These are phyloP conservation scores for Trichophaea hybrida DNA, from an alignment of 2,329 filamentous ascomycete genomes.

Conservation along the genomic window DNA sequence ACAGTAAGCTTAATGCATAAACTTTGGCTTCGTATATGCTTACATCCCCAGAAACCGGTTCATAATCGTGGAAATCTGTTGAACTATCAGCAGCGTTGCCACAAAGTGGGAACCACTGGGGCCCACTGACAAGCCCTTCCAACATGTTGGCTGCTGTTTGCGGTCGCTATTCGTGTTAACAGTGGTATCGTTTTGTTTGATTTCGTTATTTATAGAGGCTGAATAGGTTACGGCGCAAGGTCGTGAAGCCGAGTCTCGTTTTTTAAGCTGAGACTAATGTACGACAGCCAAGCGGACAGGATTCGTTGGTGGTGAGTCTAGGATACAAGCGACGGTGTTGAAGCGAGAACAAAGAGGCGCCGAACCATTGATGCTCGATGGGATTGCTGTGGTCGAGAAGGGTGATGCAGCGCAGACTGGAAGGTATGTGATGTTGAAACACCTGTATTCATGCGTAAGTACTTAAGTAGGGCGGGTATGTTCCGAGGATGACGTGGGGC, in stretches of 20 bases:
- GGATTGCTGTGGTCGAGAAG: neutral
- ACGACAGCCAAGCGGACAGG: neutral
- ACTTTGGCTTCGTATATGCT: neutral
- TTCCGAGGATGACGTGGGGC: neutral
- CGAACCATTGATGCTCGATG: neutral
- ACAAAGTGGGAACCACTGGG: neutral
- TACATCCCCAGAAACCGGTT: constrained; percentile 99
- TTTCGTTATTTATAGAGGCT: neutral
- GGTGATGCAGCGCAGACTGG: neutral
- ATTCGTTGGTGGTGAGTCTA: neutral
- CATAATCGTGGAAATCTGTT: constrained; percentile 61
- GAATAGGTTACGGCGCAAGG: neutral
- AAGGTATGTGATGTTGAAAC: too few species aligned
- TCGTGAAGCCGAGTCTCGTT: too few species aligned
- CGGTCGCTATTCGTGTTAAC: neutral
- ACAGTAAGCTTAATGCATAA: neutral
- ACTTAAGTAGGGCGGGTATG: neutral
- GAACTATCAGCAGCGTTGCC: neutral
- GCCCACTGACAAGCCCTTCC: constrained; percentile 61
- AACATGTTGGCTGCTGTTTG: constrained; percentile 54
- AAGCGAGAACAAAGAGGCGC: neutral
- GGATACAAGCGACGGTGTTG: neutral
- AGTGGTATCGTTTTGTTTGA: neutral
- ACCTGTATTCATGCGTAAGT: neutral
- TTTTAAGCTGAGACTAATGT: neutral